Percentiles rank a stretch among this genome's conserved stretches.
phyloP scores from a whole-genome alignment of 371 early-diverging fungal genomes.

The Mucor indicus region DNA sequence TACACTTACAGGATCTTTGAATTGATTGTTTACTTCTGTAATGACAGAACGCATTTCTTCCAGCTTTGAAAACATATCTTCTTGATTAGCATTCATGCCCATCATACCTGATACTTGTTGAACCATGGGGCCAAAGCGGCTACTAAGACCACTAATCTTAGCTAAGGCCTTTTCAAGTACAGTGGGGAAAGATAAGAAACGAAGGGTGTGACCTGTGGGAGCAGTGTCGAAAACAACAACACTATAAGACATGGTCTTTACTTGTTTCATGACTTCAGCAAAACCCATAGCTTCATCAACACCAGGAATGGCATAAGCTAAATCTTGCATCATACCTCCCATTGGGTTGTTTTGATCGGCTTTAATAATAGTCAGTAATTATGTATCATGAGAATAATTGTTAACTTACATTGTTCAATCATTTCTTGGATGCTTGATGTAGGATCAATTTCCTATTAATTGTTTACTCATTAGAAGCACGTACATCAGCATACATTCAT shows the following conservation, averaged over 20 bases:
- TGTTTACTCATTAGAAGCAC: background rate
- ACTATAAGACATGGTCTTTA: constrained; percentile 97
- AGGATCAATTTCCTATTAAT: constrained; percentile 93
- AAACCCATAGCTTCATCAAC: constrained; percentile 99
- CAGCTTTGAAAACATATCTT: constrained; percentile 93
- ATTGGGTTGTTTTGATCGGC: constrained; percentile 79
- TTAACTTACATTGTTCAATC: constrained; percentile 79
- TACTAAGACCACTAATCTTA: constrained; percentile 89
- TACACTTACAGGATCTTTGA: constrained; percentile 84
- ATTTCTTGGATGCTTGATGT: constrained; percentile 95
- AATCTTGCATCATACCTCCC: constrained; percentile 90
- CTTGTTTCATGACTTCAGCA: constrained; percentile 98
- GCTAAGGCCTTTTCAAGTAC: constrained; percentile 95
- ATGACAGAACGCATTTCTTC: constrained; percentile 93
- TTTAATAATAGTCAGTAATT: constrained; percentile 22
- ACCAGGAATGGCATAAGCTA: constrained; percentile 97
- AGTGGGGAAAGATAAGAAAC: constrained; percentile 96
- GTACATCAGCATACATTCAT: background rate
- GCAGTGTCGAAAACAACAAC: constrained; percentile 98
- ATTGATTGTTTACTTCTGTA: constrained; percentile 95
- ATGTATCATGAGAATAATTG: too few species aligned
- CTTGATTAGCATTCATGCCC: constrained; percentile 86
- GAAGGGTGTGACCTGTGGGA: constrained; percentile 98
- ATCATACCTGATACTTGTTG: constrained; percentile 95
- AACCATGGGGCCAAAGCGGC: constrained; percentile 94